phyloP scores from a whole-genome alignment of 1,284 basidiomycete species.

The Boletus smithii region DNA sequence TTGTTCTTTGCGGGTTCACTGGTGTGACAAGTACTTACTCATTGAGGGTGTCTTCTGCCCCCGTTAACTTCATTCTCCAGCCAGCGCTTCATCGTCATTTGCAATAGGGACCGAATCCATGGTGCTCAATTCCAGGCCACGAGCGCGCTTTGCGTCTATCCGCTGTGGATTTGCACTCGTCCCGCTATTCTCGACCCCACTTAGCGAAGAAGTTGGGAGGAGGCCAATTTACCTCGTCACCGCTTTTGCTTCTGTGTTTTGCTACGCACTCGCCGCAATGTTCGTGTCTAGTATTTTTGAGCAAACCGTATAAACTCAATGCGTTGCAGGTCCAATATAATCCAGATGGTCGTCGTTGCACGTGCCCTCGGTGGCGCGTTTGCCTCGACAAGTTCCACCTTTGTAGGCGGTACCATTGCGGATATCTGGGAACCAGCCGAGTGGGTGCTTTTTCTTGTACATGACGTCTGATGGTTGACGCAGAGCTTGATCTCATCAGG shows the following conservation, averaged over 20 bases:
- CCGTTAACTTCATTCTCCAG: constrained; percentile 22
- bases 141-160: constrained; percentile 39
- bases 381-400: constrained; percentile 53
- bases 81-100: constrained; percentile 44
- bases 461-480: no score
- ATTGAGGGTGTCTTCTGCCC: neutral
- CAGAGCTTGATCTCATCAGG: constrained; percentile 25
- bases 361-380: constrained; percentile 26
- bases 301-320: neutral
- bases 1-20: constrained; percentile 28
- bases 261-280: constrained; percentile 47
- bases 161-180: constrained; percentile 46
- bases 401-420: constrained; percentile 60
- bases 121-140: constrained; percentile 36
- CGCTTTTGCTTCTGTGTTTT: constrained; percentile 43
- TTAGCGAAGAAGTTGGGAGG: constrained; percentile 50
- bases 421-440: constrained; percentile 37
- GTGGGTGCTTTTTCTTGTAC: constrained; percentile 8
- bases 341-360: constrained; percentile 27
- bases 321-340: constrained; percentile 22
- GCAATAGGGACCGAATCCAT: constrained; percentile 39
- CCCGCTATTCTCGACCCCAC: constrained; percentile 46
- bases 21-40: constrained; percentile 21
- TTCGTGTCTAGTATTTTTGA: constrained; percentile 36
- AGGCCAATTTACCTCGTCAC: constrained; percentile 43